Conservation (phyloP, 306 rosid species). For the Medicago lupulina region DNA sequence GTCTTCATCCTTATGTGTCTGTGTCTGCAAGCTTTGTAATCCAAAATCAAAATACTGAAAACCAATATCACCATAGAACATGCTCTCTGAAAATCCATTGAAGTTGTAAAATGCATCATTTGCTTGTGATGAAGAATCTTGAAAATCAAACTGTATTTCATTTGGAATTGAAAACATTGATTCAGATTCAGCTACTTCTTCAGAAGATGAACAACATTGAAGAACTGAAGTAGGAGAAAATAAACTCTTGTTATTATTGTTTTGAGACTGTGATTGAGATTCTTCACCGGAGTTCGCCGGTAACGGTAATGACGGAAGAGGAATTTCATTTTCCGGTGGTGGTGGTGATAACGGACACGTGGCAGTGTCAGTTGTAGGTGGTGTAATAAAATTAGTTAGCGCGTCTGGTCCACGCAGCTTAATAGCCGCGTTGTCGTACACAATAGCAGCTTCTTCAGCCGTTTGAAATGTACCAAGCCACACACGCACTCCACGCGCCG, state of each 20-base stretch:
- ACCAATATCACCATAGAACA: not conserved
- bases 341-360: not conserved
- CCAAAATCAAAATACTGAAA: constrained; percentile 58
- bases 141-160: constrained; percentile 60
- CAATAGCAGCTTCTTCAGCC: constrained; percentile 95
- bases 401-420: constrained; percentile 92
- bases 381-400: constrained; percentile 76
- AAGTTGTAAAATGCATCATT: constrained; percentile 50
- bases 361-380: constrained; percentile 21
- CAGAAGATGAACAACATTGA: constrained; percentile 57
- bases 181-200: constrained; percentile 57
- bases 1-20: constrained; percentile 52
- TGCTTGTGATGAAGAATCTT: constrained; percentile 45
- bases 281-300: constrained; percentile 47
- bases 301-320: not conserved
- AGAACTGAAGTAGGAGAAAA: constrained; percentile 84
- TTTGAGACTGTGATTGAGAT: constrained; percentile 14
- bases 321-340: constrained; percentile 14
- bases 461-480: constrained; percentile 96
- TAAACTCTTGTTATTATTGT: constrained; percentile 19
- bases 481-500: constrained; percentile 79
- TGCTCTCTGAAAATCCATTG: constrained; percentile 23
- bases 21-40: constrained; percentile 36
- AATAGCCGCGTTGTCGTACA: constrained; percentile 94
- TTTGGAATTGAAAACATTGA: constrained; percentile 52